phyloP scores from a whole-genome alignment of 164 flowering plant species.

The Macadamia tetraphylla region DNA sequence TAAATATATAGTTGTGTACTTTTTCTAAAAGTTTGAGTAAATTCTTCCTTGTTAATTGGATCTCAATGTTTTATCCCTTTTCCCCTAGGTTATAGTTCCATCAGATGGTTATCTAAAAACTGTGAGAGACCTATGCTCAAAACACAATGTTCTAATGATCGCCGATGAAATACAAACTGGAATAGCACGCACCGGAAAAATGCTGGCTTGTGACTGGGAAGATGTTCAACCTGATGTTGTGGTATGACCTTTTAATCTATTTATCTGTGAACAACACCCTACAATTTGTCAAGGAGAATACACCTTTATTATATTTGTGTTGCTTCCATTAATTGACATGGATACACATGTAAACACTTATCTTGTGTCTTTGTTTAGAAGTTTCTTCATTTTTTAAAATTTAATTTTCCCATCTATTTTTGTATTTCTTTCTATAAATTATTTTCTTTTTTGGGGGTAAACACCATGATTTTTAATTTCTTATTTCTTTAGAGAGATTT shows the following conservation, averaged over 20 bases:
- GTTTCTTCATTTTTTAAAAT: too few relatives aligned
- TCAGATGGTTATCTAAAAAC: constrained; percentile 86
- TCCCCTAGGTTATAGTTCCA: constrained; percentile 72
- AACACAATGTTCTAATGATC: constrained; percentile 80
- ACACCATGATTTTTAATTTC: background rate
- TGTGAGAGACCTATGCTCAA: constrained; percentile 87
- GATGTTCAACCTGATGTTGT: constrained; percentile 88
- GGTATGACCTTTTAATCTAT: constrained; percentile 32
- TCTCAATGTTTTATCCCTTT: background rate
- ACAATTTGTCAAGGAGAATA: constrained; percentile 13
- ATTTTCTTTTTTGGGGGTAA: background rate
- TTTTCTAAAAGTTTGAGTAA: background rate
- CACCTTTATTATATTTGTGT: background rate
- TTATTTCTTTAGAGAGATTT: background rate
- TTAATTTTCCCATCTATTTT: background rate
- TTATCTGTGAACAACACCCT: background rate
- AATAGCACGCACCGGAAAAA: constrained; percentile 78
- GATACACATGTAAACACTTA: too few relatives aligned
- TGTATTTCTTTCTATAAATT: background rate
- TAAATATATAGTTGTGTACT: too few relatives aligned
- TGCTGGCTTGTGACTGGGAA: constrained; percentile 98
- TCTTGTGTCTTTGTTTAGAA: background rate
- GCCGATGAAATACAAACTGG: constrained; percentile 99
- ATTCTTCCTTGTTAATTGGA: background rate
- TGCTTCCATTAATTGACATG: background rate